These are phyloP conservation scores for Rosa persica DNA, from an alignment of 306 rosid species.

Conservation along the genomic window DNA sequence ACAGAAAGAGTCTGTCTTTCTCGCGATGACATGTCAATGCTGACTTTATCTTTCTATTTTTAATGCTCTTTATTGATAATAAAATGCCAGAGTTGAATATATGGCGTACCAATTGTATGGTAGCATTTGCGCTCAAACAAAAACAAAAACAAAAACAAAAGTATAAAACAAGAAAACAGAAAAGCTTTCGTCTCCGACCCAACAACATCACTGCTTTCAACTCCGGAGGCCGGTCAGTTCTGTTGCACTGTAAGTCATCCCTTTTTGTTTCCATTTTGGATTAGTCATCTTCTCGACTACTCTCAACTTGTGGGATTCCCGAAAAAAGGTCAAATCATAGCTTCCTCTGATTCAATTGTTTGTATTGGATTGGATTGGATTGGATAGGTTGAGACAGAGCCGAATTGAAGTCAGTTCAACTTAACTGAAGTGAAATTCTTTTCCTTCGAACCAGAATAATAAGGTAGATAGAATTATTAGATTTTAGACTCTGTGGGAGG, in stretches of 20 bases:
- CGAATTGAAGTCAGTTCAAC: background rate
- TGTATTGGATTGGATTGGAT: background rate
- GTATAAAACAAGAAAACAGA: too few relatives aligned
- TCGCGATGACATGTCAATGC: too few relatives aligned
- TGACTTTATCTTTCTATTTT: too few relatives aligned
- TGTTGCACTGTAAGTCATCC: background rate
- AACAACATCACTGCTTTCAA: background rate
- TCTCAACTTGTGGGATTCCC: background rate
- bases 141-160: too few relatives aligned
- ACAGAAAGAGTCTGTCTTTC: too few relatives aligned
- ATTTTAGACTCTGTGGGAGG: background rate
- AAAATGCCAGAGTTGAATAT: too few relatives aligned
- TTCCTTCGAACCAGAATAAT: background rate
- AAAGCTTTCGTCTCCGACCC: background rate
- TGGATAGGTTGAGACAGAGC: background rate
- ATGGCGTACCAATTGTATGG: background rate
- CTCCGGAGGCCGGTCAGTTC: background rate
- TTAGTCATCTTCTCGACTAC: background rate
- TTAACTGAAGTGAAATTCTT: background rate
- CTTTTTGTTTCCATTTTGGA: background rate
- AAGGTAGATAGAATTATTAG: background rate
- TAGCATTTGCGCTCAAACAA: background rate
- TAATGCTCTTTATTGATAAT: too few relatives aligned
- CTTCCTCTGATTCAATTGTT: background rate
- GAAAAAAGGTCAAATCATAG: background rate